These are phyloP conservation scores for Rhinocladiella mackenziei DNA, from an alignment of 2,329 filamentous ascomycete species.

Conservation along the genomic window DNA sequence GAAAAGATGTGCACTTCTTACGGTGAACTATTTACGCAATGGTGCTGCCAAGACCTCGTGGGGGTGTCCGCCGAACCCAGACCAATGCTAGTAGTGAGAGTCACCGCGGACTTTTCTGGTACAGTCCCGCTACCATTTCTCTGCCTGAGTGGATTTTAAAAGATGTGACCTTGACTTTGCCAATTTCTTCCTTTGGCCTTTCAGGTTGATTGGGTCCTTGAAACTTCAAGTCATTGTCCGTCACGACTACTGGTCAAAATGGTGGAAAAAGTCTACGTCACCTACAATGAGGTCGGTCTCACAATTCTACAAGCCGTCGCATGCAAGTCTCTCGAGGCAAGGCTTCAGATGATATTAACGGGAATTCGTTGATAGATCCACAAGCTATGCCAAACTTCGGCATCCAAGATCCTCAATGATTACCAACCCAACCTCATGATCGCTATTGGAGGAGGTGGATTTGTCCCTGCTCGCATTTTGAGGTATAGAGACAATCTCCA, in stretches of 20 bases:
- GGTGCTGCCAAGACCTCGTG: too few relatives aligned
- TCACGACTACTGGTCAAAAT: slow-evolving; percentile 42
- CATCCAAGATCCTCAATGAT: slow-evolving; percentile 72
- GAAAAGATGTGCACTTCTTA: too few relatives aligned
- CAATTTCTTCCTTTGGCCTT: slow-evolving; percentile 4
- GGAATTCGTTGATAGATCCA: slow-evolving; percentile 65
- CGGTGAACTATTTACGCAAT: too few relatives aligned
- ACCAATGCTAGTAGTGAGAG: too few relatives aligned
- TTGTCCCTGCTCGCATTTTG: slow-evolving; percentile 93
- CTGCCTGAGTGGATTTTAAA: slow-evolving; percentile 7
- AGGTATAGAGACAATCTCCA: slow-evolving; percentile 48
- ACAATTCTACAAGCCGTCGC: neutral
- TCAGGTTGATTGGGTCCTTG: neutral
- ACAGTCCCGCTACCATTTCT: slow-evolving; percentile 1
- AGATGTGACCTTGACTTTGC: slow-evolving; percentile 14
- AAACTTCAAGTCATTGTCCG: neutral
- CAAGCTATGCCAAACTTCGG: slow-evolving; percentile 89
- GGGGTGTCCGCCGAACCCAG: too few relatives aligned
- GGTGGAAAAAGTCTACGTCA: slow-evolving; percentile 83
- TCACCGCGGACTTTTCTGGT: slow-evolving; percentile 10
- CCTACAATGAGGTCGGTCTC: slow-evolving; percentile 76
- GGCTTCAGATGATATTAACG: neutral
- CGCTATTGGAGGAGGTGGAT: slow-evolving; percentile 94
- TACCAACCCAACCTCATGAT: slow-evolving; percentile 96
- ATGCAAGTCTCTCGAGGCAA: neutral